These are phyloP conservation scores for Diaporthe vaccinii DNA, from an alignment of 2,329 filamentous ascomycete genomes.

Conservation along the genomic window DNA sequence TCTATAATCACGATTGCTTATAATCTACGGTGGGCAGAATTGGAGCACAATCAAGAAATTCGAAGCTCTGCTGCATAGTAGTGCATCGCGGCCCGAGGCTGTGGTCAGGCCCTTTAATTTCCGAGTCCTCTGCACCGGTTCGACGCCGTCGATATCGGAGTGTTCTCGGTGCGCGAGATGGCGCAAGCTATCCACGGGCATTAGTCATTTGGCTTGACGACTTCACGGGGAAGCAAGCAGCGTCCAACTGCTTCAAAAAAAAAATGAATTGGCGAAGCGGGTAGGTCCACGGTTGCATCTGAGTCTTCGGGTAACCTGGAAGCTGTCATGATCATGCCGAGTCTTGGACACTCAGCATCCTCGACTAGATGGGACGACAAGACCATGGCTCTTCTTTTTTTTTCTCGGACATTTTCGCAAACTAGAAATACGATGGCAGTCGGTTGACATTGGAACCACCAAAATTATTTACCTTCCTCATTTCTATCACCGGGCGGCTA, in stretches of 20 bases:
- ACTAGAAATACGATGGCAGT: neutral
- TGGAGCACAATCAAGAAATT: neutral
- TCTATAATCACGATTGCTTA: neutral
- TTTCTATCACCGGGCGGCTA: neutral
- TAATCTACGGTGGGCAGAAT: slow-evolving; percentile 17
- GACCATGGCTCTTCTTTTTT: neutral
- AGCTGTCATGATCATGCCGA: slow-evolving; percentile 4
- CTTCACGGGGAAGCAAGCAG: neutral
- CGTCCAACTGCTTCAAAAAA: neutral
- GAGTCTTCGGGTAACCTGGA: neutral
- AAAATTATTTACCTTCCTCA: neutral
- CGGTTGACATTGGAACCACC: neutral
- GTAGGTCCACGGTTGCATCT: neutral
- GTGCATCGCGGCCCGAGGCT: slow-evolving; percentile 32
- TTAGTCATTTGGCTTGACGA: neutral
- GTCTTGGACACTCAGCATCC: neutral
- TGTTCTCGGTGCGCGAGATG: neutral
- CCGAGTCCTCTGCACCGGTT: slow-evolving; percentile 19
- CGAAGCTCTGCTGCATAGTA: neutral
- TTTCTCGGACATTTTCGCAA: neutral
- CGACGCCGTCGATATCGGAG: slow-evolving; percentile 2
- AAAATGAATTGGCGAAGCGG: neutral
- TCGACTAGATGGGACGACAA: neutral
- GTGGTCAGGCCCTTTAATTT: slow-evolving; percentile 27
- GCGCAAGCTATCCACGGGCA: neutral